phyloP scores from a whole-genome alignment of 2,329 filamentous ascomycete genomes.

The Ophioceras dolichostomum region DNA sequence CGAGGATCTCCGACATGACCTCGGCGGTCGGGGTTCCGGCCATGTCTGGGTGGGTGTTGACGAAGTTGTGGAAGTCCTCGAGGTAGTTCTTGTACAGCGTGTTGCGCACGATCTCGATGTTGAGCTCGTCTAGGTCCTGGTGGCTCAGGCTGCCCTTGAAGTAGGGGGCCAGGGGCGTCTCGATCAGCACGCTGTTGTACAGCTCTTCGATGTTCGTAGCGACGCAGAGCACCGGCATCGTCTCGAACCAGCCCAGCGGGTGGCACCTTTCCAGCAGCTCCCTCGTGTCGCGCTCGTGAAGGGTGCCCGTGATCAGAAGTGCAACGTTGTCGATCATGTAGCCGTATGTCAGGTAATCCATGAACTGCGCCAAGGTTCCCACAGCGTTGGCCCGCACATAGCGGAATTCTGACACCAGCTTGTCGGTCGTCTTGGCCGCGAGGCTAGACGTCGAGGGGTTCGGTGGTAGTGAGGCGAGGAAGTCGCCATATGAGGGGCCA shows the following conservation, averaged over 20 bases:
- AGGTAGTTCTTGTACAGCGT: constrained; percentile 99
- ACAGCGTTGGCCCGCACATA: constrained; percentile 92
- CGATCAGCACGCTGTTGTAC: constrained; percentile 95
- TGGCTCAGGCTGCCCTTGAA: constrained; percentile 96
- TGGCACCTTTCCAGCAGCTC: constrained; percentile 94
- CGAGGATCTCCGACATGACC: constrained; percentile 89
- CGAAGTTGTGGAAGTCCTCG: constrained; percentile 92
- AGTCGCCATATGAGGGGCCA: constrained; percentile 91
- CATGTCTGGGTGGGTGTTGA: constrained; percentile 81
- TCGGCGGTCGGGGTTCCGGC: constrained; percentile 79
- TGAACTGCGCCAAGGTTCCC: constrained; percentile 83
- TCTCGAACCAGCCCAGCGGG: constrained; percentile 96
- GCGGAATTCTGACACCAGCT: constrained; percentile 93
- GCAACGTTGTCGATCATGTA: constrained; percentile 99
- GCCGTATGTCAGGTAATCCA: constrained; percentile 96
- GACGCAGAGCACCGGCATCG: constrained; percentile 94
- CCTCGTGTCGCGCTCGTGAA: constrained; percentile 93
- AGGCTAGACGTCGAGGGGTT: constrained; percentile 95
- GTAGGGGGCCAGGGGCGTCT: constrained; percentile 89
- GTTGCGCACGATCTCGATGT: constrained; percentile 98
- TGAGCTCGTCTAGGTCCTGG: constrained; percentile 94
- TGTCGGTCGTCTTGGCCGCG: constrained; percentile 91
- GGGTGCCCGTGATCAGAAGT: constrained; percentile 90
- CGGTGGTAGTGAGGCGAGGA: constrained; percentile 82
- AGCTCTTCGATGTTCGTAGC: constrained; percentile 98